phyloP scores from a whole-genome alignment of 139 green algal genomes.

The Closterium sp. region DNA sequence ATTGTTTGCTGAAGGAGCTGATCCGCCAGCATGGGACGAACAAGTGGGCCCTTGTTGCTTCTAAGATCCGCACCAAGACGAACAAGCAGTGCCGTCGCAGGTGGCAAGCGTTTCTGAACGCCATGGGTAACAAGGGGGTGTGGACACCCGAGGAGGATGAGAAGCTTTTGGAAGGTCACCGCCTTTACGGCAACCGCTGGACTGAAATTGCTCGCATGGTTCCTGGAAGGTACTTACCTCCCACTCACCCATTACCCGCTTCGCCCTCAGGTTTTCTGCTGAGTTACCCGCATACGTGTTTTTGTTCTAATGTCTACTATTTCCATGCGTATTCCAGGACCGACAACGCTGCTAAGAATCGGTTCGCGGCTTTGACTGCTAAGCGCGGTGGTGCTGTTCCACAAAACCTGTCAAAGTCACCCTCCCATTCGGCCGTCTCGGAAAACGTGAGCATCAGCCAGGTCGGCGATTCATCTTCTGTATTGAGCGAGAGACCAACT shows the following conservation, averaged over 20 bases:
- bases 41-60: slow-evolving; percentile 47
- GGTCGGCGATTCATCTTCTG: neutral
- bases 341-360: slow-evolving; percentile 68
- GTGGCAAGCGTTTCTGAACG: slow-evolving; percentile 77
- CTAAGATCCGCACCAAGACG: slow-evolving; percentile 42
- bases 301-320: neutral
- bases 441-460: neutral
- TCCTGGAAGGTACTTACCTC: slow-evolving; percentile 25
- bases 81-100: slow-evolving; percentile 53
- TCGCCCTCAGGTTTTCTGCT: neutral
- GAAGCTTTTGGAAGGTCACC: slow-evolving; percentile 49
- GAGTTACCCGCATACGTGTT: neutral
- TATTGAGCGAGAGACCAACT: neutral
- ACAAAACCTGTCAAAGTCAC: neutral
- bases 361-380: slow-evolving; percentile 51
- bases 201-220: slow-evolving; percentile 62
- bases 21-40: slow-evolving; percentile 27
- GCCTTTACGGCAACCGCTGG: slow-evolving; percentile 57
- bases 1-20: slow-evolving; percentile 24
- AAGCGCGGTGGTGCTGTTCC: neutral
- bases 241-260: neutral
- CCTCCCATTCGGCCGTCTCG: neutral
- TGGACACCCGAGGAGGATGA: slow-evolving; percentile 63
- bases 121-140: slow-evolving; percentile 67
- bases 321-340: slow-evolving; percentile 41